Base-by-base conservation (phyloP, 2,329 filamentous ascomycete species). In the Penicillium griseofulvum region DNA sequence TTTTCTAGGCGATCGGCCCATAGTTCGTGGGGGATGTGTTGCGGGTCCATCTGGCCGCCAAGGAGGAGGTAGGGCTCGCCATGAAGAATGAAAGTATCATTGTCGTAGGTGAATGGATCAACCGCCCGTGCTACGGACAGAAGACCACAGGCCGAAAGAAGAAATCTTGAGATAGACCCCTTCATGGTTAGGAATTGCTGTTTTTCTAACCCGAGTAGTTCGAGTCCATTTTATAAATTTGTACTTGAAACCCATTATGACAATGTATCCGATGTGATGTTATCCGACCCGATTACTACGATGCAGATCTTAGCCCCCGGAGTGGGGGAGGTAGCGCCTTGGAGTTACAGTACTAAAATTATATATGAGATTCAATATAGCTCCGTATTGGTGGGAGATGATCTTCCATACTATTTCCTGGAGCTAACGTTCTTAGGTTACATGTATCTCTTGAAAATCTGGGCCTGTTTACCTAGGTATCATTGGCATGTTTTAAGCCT, bases 1-100 rank as follows among this genome's bases (percentile, higher is more conserved):
- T 75, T 78, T 22, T 64, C 54, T 0, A 81, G 63, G 10, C 80
- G 72, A 42, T 81, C 74, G 16, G 69, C 63, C 79, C 79, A 81
- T 62, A 80, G 80, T 28, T 71, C 61, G 5, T 68, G 69, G 0
- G 78, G 80, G 36, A 81, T 76, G 12, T 79, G 74, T 57, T 81
- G 80, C 7, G 59, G 59, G 24, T 61, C 59, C 59, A 61, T 60
- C 33, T 62, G 56, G 3, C 58, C 55, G 3, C 60, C 58, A 8
- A 59, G 52, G 4, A 62, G 56, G 41, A 52, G 57, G 34, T 51
- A 56, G 4, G 55, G 50, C 34, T 59, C 52, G 19, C 53, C 39
- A 42, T 42, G 12, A 8, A 42, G 39, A 24, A 42, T 4, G 39
- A 42, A 42, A 14, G 22, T 26, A 4, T 42, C 11, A 26, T 42